Evolutionary conservation across 805 yeast genomes (phyloP).

Genomic region (Soucietia sequanensis): DNA sequence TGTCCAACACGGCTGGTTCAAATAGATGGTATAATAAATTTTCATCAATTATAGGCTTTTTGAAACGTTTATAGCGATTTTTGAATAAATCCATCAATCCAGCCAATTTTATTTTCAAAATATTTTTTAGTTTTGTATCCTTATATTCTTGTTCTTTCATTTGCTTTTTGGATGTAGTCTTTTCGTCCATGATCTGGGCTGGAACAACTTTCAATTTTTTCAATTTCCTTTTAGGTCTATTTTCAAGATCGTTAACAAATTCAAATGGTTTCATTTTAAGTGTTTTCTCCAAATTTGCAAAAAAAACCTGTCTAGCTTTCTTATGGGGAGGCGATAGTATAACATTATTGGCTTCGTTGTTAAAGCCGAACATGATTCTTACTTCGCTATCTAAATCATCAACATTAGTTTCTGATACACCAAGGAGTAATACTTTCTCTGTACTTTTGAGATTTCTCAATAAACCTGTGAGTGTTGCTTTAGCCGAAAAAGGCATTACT

Average conservation of each 20-base stretch:
- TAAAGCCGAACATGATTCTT: constrained; percentile 56
- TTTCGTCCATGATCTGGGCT: constrained; percentile 24
- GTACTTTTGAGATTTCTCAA: constrained; percentile 65
- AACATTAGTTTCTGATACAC: constrained; percentile 55
- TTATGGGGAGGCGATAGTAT: constrained; percentile 41
- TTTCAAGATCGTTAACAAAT: constrained; percentile 60
- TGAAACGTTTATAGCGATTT: constrained; percentile 81
- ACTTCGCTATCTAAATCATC: constrained; percentile 47
- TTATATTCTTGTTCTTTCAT: constrained; percentile 53
- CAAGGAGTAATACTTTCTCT: constrained; percentile 74
- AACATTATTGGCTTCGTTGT: constrained; percentile 43
- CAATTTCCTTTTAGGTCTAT: constrained; percentile 51
- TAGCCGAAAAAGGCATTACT: constrained; percentile 67
- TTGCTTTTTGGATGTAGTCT: constrained; percentile 39
- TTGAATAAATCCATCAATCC: constrained; percentile 89
- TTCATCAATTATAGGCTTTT: constrained; percentile 88
- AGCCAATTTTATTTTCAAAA: constrained; percentile 79
- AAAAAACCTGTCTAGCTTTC: constrained; percentile 55
- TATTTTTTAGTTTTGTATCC: constrained; percentile 82
- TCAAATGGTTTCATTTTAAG: constrained; percentile 67
- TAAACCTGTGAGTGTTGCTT: constrained; percentile 68
- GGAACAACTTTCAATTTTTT: constrained; percentile 35
- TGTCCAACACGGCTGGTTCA: constrained; percentile 51
- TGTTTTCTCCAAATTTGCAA: constrained; percentile 51
- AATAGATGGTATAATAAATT: constrained; percentile 69